Evolutionary conservation across 176 grass and related monocot genomes (phyloP), one percentile per base, ranked within the genome.

Genomic region (Lolium rigidum): DNA sequence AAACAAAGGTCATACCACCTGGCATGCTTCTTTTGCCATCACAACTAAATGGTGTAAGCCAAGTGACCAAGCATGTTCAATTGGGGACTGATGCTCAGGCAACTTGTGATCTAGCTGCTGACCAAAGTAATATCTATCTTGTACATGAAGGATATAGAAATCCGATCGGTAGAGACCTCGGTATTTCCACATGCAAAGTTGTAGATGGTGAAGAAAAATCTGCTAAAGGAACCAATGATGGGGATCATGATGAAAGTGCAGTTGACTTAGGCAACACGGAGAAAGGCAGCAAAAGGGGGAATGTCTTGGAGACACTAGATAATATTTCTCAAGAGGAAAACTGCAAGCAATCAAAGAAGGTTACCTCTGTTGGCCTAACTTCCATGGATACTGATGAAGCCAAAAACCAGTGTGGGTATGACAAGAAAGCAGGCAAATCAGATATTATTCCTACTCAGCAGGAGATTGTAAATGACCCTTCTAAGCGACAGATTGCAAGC

Each of bases 251-350:
- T 69, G 84, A 58, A 86, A 73, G 2, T 86, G 68, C 13, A 82
- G 61, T 43, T 86, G 71, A 70, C 51, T 60, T 68, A 56, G 74
- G 57, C 49, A 83, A 86, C 58, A 74, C 64, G 57, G 73, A 75
- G 37, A 91, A 88, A 50, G 60, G 46, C 75, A 64, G 39, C 49
- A 87, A 84, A 87, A 61, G 28, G 24, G 79, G 52, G 83, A 35
- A 84, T 64, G 12, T 46, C 52, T 66, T 48, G 90, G 64, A 85
- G 78, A 50, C 70, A 68, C 76, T 58, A 78, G 63, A 49, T 15
- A 50, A 84, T 87, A 62, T 77, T 85, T 85, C 91, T 82, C 88
- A 51, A 70, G 82, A 37, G 64, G 85, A 88, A 82, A 93, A 76
- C 59, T 51, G 4, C 38, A 86, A 87, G 80, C 90, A 87, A 87